Conservation (phyloP, 2,329 filamentous ascomycete species). For the Xylaria sp. region DNA sequence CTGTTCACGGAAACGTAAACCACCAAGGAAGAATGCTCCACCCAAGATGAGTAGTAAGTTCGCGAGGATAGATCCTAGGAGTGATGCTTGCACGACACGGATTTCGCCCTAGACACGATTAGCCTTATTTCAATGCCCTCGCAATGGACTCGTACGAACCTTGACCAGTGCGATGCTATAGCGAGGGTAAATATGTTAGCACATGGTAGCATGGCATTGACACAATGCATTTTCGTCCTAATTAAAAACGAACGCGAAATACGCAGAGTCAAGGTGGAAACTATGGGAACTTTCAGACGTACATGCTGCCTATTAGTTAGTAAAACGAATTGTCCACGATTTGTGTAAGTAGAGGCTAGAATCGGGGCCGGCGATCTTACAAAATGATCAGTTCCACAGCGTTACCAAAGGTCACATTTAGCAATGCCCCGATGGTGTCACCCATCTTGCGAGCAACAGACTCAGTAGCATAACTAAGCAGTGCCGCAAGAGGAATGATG, state of each 20-base stretch:
- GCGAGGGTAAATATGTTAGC: constrained; percentile 32
- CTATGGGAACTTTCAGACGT: constrained; percentile 9
- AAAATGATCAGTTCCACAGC: constrained; percentile 82
- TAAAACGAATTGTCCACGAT: neutral
- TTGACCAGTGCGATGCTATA: constrained; percentile 76
- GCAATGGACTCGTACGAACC: constrained; percentile 44
- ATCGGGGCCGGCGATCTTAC: constrained; percentile 43
- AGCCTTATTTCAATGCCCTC: constrained; percentile 26
- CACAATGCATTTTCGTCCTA: neutral
- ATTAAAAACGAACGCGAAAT: neutral
- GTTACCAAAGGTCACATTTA: constrained; percentile 81
- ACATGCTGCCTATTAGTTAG: constrained; percentile 38
- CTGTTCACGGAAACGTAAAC: constrained; percentile 86
- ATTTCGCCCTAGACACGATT: constrained; percentile 68
- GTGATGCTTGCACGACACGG: constrained; percentile 86
- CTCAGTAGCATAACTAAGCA: constrained; percentile 76
- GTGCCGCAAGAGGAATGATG: constrained; percentile 74
- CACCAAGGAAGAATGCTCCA: constrained; percentile 89
- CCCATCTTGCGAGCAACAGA: constrained; percentile 74
- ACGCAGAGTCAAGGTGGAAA: neutral
- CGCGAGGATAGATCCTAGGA: constrained; percentile 87
- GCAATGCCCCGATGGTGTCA: constrained; percentile 72
- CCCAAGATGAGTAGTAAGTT: constrained; percentile 88
- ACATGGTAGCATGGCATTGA: constrained; percentile 27
- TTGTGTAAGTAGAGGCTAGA: neutral